Evolutionary conservation across 257 asterid species (phyloP), one percentile per base, ranked within the genome.

Genomic region (Echites panduratus): DNA sequence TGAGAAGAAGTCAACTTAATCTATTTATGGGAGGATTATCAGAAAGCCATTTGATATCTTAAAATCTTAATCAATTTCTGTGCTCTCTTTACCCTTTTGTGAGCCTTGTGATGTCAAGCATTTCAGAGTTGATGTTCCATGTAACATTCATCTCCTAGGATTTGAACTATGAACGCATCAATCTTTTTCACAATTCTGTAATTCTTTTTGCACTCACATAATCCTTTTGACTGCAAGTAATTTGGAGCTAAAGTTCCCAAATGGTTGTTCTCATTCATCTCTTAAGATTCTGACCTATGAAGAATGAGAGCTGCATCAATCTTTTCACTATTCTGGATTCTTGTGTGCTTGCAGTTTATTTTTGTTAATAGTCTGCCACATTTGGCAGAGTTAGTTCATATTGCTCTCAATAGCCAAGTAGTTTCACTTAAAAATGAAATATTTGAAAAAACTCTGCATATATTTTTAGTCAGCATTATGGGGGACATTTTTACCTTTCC

Each of bases 401-500:
- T 29, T 4, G 45, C 20, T 32, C 20, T 57, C 38, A 57, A 22
- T 12, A 59, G 9, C 29, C 19, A 14, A 35, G 40, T 38, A 19
- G 19, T 38, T 26, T 62, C 26, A 26, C 41, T 32, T 14, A 45
- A 44, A 45, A 45, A n/a, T 44, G 32, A 67, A 29, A 4, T 62
- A 24, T 65, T 67, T 72, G 13, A 47, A 19, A 8, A 29, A 7
- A 44, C 72, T 26, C n/a, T 29, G 41, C 44, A 35, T 45, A 35
- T 45, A 16, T 24, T 62, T 40, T 43, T 62, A 58, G 26, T 70
- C 9, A 9, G 17, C n/a, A 9, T 27, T 61, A 48, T 26, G 9
- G 20, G 14, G 49, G n/a, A 43, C 38, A 45, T 57, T 17, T 58
- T 32, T 72, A 29, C n/a, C 56, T 62, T 59, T 68, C 72, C 47